phyloP scores from a whole-genome alignment of 768 basidiomycete species.

The Amanita rimosa region DNA sequence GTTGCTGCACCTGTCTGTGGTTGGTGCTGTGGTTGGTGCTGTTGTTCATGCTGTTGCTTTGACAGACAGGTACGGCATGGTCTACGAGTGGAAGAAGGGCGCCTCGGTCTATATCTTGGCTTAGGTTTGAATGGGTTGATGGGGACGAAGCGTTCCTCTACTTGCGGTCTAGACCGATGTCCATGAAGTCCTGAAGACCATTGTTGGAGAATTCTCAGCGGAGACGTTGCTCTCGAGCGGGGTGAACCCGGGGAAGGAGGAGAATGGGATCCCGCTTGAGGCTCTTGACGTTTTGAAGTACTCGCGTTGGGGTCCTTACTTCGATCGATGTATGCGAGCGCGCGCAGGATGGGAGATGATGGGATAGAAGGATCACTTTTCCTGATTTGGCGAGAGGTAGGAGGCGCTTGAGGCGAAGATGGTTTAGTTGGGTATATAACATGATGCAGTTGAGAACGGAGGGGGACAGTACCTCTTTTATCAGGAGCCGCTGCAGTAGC shows the following conservation, averaged over 20 bases:
- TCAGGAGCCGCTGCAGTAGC: conserved; percentile 21
- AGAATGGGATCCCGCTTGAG: conserved; percentile 14
- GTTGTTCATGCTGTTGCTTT: conserved; percentile 8
- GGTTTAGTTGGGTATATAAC: neutral
- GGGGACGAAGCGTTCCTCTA: conserved; percentile 46
- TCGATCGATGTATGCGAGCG: conserved; percentile 15
- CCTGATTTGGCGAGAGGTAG: conserved; percentile 15
- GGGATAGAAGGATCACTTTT: conserved; percentile 23
- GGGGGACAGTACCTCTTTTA: conserved; percentile 22
- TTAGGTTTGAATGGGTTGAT: conserved; percentile 39
- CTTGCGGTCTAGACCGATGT: conserved; percentile 22
- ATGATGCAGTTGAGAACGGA: neutral
- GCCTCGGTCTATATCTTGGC: conserved; percentile 10
- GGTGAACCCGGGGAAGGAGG: conserved; percentile 22
- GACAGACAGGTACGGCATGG: conserved; percentile 10
- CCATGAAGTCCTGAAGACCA: conserved; percentile 37
- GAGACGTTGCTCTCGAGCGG: conserved; percentile 45
- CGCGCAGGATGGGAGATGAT: conserved; percentile 22
- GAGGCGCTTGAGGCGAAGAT: conserved; percentile 13
- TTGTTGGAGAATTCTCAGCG: conserved; percentile 45
- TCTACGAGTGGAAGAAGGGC: neutral
- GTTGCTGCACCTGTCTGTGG: conserved; percentile 7
- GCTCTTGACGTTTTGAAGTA: conserved; percentile 8
- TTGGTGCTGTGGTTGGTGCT: neutral
- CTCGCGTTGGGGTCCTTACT: conserved; percentile 15